Conservation (phyloP, 305 asterid genomes). For the Fraxinus latifolia region DNA sequence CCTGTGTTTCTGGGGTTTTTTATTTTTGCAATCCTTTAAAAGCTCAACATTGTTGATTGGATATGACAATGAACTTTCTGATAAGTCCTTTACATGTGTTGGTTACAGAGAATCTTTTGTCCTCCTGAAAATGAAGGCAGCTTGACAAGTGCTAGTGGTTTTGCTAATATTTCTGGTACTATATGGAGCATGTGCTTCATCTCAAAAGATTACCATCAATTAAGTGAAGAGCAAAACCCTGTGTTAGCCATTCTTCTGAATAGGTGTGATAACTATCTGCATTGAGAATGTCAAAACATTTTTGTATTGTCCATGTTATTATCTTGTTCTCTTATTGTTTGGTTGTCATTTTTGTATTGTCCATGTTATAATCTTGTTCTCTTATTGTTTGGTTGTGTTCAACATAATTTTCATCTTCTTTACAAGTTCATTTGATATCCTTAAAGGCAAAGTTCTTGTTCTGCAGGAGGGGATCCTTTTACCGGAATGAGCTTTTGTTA, state of each 20-base stretch:
- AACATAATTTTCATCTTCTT: constrained; percentile 6
- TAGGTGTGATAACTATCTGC: constrained; percentile 51
- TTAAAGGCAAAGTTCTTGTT: constrained; percentile 18
- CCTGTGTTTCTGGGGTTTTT: constrained; percentile 2
- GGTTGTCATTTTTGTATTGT: constrained; percentile 17
- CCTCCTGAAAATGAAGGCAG: constrained; percentile 69
- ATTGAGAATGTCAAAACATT: constrained; percentile 16
- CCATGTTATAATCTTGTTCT: constrained; percentile 8
- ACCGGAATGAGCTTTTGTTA: constrained; percentile 75
- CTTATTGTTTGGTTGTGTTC: constrained; percentile 21
- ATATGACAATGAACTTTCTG: constrained; percentile 21
- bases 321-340: constrained; percentile 19
- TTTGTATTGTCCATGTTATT: constrained; percentile 4
- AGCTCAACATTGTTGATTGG: constrained; percentile 15
- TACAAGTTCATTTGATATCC: constrained; percentile 7
- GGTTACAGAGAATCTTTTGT: constrained; percentile 56
- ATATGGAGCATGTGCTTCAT: constrained; percentile 99
- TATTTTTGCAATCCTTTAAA: constrained; percentile 9
- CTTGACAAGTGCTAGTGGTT: constrained; percentile 48
- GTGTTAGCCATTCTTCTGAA: constrained; percentile 81
- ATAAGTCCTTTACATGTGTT: constrained; percentile 25
- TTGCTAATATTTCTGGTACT: constrained; percentile 68
- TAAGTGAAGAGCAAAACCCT: constrained; percentile 57
- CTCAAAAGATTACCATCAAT: constrained; percentile 52
- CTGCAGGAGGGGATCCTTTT: constrained; percentile 71